phyloP scores from a whole-genome alignment of 164 flowering plant genomes.

The Macadamia integrifolia region DNA sequence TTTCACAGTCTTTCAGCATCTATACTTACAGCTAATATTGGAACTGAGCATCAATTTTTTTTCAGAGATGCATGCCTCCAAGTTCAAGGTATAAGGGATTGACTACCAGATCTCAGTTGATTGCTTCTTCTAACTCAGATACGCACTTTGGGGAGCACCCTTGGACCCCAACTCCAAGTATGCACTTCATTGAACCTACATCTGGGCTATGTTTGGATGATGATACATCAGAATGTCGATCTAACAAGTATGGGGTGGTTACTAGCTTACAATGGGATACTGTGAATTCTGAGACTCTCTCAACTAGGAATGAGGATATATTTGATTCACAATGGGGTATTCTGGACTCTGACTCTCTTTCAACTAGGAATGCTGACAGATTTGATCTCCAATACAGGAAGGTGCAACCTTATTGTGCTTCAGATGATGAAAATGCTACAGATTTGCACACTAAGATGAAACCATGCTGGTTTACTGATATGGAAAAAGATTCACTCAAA shows the following conservation, averaged over 20 bases:
- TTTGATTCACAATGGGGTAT: slow-evolving; percentile 14
- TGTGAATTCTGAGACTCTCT: slow-evolving; percentile 10
- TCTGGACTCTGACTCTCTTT: slow-evolving; percentile 11
- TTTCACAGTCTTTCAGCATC: not conserved
- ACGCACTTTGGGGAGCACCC: slow-evolving; percentile 11
- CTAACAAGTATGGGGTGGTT: slow-evolving; percentile 12
- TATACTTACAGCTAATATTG: not conserved
- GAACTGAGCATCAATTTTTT: slow-evolving; percentile 7
- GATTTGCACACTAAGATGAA: slow-evolving; percentile 7
- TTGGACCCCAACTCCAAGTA: slow-evolving; percentile 8
- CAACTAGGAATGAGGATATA: not conserved
- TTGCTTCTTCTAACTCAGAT: slow-evolving; percentile 15
- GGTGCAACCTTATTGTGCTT: slow-evolving; percentile 7
- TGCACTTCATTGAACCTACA: slow-evolving; percentile 16
- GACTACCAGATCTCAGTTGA: slow-evolving; percentile 7
- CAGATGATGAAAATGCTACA: slow-evolving; percentile 7
- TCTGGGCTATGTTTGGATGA: slow-evolving; percentile 7
- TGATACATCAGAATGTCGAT: slow-evolving; percentile 9
- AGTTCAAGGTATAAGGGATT: slow-evolving; percentile 6
- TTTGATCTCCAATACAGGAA: slow-evolving; percentile 6
- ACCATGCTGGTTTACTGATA: slow-evolving; percentile 3
- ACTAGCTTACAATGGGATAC: slow-evolving; percentile 13
- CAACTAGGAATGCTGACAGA: slow-evolving; percentile 7
- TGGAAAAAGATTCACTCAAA: slow-evolving; percentile 9
- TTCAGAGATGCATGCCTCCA: slow-evolving; percentile 15